phyloP scores from a whole-genome alignment of 1,284 basidiomycete species.

The Somion occarium region DNA sequence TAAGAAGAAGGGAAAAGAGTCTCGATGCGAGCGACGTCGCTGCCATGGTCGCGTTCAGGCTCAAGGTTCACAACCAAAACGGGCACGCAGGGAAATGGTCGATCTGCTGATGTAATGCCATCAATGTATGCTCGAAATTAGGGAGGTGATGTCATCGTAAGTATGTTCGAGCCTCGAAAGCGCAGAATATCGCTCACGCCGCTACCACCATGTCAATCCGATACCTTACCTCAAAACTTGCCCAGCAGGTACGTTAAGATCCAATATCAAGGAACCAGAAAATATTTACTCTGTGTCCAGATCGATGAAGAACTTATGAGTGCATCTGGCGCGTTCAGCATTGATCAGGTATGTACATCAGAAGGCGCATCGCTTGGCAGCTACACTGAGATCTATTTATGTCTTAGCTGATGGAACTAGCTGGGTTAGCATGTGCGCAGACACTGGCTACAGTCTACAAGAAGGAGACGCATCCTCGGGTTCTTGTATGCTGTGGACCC shows the following conservation, averaged over 20 bases:
- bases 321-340: slow-evolving; percentile 77
- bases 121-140: too few species aligned
- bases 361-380: neutral
- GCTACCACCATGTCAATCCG: slow-evolving; percentile 55
- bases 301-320: slow-evolving; percentile 94
- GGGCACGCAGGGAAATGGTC: too few species aligned
- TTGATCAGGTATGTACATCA: slow-evolving; percentile 68
- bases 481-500: slow-evolving; percentile 93
- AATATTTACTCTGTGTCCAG: slow-evolving; percentile 32
- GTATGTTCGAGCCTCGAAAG: too few species aligned
- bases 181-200: neutral
- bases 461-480: slow-evolving; percentile 59
- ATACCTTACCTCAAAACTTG: slow-evolving; percentile 74
- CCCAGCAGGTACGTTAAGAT: slow-evolving; percentile 61
- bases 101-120: too few species aligned
- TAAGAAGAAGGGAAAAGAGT: too few species aligned
- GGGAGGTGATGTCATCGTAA: too few species aligned
- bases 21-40: too few species aligned
- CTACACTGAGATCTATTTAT: neutral
- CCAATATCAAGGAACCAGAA: neutral
- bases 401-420: slow-evolving; percentile 93
- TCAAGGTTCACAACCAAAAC: too few species aligned
- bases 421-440: slow-evolving; percentile 95
- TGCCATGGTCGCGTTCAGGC: too few species aligned
- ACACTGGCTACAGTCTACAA: slow-evolving; percentile 76